phyloP scores from a whole-genome alignment of 371 early-diverging fungal genomes.

The Synchytrium microbalum region DNA sequence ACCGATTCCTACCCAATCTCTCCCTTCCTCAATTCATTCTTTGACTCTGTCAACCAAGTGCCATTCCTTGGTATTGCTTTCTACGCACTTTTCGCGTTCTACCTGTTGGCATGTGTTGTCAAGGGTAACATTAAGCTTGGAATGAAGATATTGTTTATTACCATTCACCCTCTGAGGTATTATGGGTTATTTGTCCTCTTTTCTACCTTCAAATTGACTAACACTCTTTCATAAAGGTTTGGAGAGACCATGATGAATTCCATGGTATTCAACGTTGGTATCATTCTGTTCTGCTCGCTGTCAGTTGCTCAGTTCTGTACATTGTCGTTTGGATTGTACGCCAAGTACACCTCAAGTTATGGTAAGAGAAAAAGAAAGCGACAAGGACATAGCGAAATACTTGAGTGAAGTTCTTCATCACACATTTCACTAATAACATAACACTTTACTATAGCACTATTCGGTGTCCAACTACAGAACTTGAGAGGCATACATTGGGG shows the following conservation, averaged over 20 bases:
- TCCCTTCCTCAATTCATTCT: slow-evolving; percentile 43
- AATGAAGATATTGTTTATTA: slow-evolving; percentile 45
- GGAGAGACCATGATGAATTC: slow-evolving; percentile 51
- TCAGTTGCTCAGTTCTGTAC: slow-evolving; percentile 48
- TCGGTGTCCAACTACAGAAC: slow-evolving; percentile 42
- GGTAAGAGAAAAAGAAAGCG: slow-evolving; percentile 17
- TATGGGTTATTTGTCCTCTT: too few species aligned
- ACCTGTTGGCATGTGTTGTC: slow-evolving; percentile 44
- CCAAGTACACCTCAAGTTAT: slow-evolving; percentile 37
- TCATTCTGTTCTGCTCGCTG: slow-evolving; percentile 41
- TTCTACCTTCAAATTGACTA: background rate
- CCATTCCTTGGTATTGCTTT: slow-evolving; percentile 47
- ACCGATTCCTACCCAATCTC: slow-evolving; percentile 29
- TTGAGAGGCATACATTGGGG: slow-evolving; percentile 34
- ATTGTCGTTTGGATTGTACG: slow-evolving; percentile 38
- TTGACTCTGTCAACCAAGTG: slow-evolving; percentile 22
- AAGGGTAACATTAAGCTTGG: slow-evolving; percentile 46
- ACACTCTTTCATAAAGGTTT: slow-evolving; percentile 20
- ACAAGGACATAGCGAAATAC: background rate
- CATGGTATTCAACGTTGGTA: slow-evolving; percentile 48
- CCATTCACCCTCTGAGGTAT: slow-evolving; percentile 45
- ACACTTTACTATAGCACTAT: slow-evolving; percentile 31
- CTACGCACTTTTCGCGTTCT: slow-evolving; percentile 46
- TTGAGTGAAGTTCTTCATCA: background rate
- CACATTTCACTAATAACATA: background rate